Evolutionary conservation across 108 stramenopile species (phyloP).

Genomic region (Seminavis robusta): DNA sequence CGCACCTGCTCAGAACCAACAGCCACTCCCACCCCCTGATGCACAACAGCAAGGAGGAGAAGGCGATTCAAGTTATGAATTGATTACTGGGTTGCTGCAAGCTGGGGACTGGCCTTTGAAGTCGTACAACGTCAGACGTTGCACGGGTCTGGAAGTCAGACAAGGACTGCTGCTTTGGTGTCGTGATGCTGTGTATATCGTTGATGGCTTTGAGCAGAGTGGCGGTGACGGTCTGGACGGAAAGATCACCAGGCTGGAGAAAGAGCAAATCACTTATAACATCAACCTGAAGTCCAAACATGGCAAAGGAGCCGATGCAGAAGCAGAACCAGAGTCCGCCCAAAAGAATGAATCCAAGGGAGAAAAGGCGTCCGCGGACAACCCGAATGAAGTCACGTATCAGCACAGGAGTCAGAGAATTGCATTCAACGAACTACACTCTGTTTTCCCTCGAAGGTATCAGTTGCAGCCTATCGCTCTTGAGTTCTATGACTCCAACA

Average conservation of each 20-base stretch:
- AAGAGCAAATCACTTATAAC: conserved; percentile 71
- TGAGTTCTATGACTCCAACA: conserved; percentile 89
- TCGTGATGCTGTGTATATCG: conserved; percentile 75
- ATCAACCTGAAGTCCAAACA: conserved; percentile 63
- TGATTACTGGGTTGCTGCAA: conserved; percentile 79
- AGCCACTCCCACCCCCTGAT: neutral
- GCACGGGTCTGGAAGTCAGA: conserved; percentile 85
- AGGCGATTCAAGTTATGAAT: conserved; percentile 77
- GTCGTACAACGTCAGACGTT: conserved; percentile 81
- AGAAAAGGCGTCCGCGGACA: neutral
- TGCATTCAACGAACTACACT: conserved; percentile 73
- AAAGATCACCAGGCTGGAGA: conserved; percentile 74
- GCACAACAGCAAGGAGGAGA: too few species aligned
- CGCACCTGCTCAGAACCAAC: neutral
- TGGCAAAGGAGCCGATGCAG: conserved; percentile 39
- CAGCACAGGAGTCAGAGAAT: conserved; percentile 86
- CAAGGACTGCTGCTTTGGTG: conserved; percentile 84
- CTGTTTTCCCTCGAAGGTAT: conserved; percentile 87
- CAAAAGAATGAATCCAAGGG: neutral
- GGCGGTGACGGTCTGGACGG: conserved; percentile 81
- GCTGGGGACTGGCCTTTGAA: conserved; percentile 85
- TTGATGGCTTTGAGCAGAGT: conserved; percentile 86
- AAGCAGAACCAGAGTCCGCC: neutral
- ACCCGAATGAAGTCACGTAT: conserved; percentile 66
- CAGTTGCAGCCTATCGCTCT: conserved; percentile 91